Evolutionary conservation across 768 basidiomycete species (phyloP).

Genomic region (Holtermannia corniformis): DNA sequence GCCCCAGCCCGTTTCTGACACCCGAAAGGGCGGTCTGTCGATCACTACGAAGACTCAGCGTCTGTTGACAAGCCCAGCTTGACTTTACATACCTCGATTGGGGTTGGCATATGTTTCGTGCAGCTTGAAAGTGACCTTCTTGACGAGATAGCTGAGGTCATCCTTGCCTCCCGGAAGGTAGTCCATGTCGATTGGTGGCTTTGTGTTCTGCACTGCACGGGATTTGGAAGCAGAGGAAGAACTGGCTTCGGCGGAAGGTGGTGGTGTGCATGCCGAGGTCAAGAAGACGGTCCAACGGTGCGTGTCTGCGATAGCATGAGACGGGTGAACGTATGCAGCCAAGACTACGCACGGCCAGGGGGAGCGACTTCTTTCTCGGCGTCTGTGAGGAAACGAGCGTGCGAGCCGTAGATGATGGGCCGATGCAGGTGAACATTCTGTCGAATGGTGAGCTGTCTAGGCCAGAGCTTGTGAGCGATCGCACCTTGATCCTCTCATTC

Average conservation of each 20-base stretch:
- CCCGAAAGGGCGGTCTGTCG: conserved; percentile 87
- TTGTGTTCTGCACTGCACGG: background rate
- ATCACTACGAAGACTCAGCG: conserved; percentile 50
- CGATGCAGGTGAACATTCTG: conserved; percentile 77
- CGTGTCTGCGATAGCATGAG: conserved; percentile 49
- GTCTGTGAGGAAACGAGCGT: conserved; percentile 63
- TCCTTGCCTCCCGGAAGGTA: conserved; percentile 64
- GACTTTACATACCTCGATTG: conserved; percentile 59
- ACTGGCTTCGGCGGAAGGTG: conserved; percentile 25
- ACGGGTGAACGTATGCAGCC: conserved; percentile 43
- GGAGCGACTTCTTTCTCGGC: conserved; percentile 48
- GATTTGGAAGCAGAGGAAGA: conserved; percentile 5
- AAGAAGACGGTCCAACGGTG: conserved; percentile 96
- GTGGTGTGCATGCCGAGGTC: conserved; percentile 69
- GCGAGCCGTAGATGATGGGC: conserved; percentile 93
- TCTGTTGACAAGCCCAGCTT: conserved; percentile 2
- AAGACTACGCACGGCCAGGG: conserved; percentile 24
- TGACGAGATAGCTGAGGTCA: conserved; percentile 83
- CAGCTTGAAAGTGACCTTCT: conserved; percentile 91
- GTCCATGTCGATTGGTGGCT: conserved; percentile 46
- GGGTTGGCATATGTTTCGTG: conserved; percentile 95
- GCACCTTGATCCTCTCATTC: too few relatives aligned
- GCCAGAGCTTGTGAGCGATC: too few relatives aligned
- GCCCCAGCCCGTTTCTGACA: conserved; percentile 98
- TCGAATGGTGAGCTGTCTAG: too few relatives aligned